phyloP scores from a whole-genome alignment of 208 protist species.

The Entamoeba nuttalli region DNA sequence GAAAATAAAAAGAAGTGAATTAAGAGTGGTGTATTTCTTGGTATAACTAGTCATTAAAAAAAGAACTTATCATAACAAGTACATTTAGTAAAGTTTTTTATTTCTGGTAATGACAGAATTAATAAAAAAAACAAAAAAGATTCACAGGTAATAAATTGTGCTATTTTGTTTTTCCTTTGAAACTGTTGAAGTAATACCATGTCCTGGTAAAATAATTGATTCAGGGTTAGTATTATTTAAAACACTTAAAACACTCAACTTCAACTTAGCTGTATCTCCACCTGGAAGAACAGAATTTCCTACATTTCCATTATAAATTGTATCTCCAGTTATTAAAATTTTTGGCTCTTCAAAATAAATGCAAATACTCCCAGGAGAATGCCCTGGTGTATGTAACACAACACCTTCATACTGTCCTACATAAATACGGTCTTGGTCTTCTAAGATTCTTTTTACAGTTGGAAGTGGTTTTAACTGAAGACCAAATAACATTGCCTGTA shows the following conservation, averaged over 20 bases:
- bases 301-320: not conserved
- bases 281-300: not conserved
- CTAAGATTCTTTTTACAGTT: not conserved
- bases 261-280: not conserved
- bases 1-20: too few relatives aligned
- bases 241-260: not conserved
- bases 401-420: not conserved
- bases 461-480: not conserved
- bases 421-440: not conserved
- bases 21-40: too few relatives aligned
- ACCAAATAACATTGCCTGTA: not conserved
- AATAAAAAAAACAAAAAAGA: too few relatives aligned
- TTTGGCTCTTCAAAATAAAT: not conserved
- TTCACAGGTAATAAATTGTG: not conserved
- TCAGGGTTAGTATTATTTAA: not conserved
- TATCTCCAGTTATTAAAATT: conserved; percentile 10
- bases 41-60: too few relatives aligned
- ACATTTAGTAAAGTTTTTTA: too few relatives aligned
- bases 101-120: too few relatives aligned
- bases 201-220: not conserved
- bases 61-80: too few relatives aligned
- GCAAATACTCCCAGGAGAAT: conserved; percentile 13
- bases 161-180: not conserved
- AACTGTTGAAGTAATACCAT: not conserved
- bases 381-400: conserved; percentile 2